These are phyloP conservation scores for Colletotrichum melonis DNA, from an alignment of 2,329 filamentous ascomycete genomes.

Conservation along the genomic window DNA sequence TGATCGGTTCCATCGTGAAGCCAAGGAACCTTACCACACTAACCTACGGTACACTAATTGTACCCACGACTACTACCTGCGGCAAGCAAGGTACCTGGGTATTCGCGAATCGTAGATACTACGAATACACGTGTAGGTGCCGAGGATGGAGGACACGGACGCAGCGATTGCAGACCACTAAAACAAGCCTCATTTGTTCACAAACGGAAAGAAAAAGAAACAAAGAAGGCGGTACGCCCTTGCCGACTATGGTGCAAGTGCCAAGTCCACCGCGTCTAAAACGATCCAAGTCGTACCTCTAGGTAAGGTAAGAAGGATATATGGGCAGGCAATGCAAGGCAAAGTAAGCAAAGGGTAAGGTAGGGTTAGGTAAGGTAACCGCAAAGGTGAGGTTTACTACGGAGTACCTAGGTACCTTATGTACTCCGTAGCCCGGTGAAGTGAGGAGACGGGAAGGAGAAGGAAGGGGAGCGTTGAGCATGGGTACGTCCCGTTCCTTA, in stretches of 20 bases:
- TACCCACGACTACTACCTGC: too few relatives aligned
- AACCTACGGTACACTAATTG: too few relatives aligned
- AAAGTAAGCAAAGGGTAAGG: too few relatives aligned
- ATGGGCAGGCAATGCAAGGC: neutral
- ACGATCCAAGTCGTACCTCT: neutral
- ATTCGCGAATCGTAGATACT: too few relatives aligned
- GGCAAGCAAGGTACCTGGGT: too few relatives aligned
- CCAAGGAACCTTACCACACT: neutral
- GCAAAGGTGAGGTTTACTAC: neutral
- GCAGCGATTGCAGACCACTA: neutral
- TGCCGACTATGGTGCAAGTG: neutral
- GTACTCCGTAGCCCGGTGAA: too few relatives aligned
- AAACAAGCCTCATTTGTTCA: too few relatives aligned
- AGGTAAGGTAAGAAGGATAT: neutral
- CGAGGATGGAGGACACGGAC: neutral
- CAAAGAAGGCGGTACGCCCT: neutral
- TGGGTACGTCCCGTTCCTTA: neutral
- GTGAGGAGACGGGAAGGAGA: neutral
- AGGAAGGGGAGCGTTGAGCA: neutral
- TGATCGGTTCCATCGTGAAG: neutral
- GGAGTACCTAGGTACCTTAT: too few relatives aligned
- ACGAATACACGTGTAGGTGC: neutral
- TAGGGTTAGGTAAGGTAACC: too few relatives aligned
- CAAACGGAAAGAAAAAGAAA: neutral
- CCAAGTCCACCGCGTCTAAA: conserved; percentile 3